Evolutionary conservation across 768 basidiomycete genomes (phyloP).

Genomic region (Obba rivulosa): DNA sequence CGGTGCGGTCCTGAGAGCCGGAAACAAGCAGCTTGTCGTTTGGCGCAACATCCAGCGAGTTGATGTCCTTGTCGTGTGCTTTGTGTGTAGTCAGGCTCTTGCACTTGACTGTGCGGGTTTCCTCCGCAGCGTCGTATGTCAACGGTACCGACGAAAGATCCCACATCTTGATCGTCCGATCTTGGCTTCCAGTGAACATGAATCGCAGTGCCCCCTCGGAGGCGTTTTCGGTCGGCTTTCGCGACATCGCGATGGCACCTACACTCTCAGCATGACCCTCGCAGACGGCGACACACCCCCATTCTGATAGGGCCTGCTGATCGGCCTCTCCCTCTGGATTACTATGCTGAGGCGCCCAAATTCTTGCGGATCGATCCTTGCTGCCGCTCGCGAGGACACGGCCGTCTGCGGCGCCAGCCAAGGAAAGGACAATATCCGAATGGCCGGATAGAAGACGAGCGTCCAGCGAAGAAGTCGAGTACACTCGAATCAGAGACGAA

Average conservation of each 20-base stretch:
- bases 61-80: constrained; percentile 99
- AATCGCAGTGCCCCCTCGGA: constrained; percentile 40
- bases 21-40: constrained; percentile 86
- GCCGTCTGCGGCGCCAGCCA: constrained; percentile 67
- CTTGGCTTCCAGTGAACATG: constrained; percentile 94
- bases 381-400: constrained; percentile 82
- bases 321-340: neutral
- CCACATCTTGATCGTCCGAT: constrained; percentile 99
- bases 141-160: constrained; percentile 56
- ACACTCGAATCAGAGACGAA: constrained; percentile 90
- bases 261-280: constrained; percentile 94
- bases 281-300: constrained; percentile 78
- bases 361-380: constrained; percentile 83
- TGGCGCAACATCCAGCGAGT: constrained; percentile 88
- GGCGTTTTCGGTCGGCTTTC: constrained; percentile 32
- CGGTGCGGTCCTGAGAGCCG: constrained; percentile 93
- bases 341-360: constrained; percentile 58
- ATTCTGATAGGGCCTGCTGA: constrained; percentile 30
- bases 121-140: constrained; percentile 11
- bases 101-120: constrained; percentile 40
- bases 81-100: constrained; percentile 80
- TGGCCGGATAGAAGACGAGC: constrained; percentile 86
- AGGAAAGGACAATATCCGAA: constrained; percentile 82
- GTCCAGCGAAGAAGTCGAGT: constrained; percentile 71
- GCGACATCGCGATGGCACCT: constrained; percentile 84